Evolutionary conservation across 257 asterid genomes (phyloP).

Genomic region (Nicotiana sylvestris): DNA sequence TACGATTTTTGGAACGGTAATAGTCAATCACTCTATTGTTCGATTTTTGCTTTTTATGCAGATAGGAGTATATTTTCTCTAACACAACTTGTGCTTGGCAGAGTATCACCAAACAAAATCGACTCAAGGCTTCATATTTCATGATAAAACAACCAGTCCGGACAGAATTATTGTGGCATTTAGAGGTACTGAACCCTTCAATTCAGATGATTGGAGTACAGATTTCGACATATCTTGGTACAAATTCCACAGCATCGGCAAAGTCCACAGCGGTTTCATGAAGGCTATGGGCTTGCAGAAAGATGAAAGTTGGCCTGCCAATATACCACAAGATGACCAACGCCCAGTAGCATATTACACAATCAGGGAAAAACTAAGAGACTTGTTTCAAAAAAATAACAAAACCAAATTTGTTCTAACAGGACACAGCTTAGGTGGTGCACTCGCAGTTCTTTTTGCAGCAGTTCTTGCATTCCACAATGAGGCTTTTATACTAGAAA

Average conservation of each 20-base stretch:
- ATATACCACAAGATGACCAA: neutral
- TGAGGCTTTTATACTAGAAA: constrained; percentile 31
- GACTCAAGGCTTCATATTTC: constrained; percentile 50
- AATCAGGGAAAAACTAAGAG: constrained; percentile 29
- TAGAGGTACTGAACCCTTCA: constrained; percentile 50
- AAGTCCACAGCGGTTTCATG: constrained; percentile 56
- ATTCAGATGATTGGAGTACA: constrained; percentile 38
- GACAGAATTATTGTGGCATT: constrained; percentile 34
- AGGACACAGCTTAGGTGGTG: constrained; percentile 78
- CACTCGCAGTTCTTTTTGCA: constrained; percentile 49
- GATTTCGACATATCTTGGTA: constrained; percentile 53
- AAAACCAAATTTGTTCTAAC: constrained; percentile 37
- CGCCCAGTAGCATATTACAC: constrained; percentile 30
- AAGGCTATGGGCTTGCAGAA: constrained; percentile 53
- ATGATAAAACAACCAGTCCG: constrained; percentile 19
- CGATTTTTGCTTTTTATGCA: too few relatives aligned
- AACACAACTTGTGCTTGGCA: constrained; percentile 9
- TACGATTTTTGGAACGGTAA: constrained; percentile 41
- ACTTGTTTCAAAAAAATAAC: neutral
- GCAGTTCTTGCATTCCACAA: constrained; percentile 41
- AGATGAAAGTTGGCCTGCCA: constrained; percentile 28
- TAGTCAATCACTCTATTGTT: too few relatives aligned
- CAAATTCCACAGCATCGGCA: constrained; percentile 31
- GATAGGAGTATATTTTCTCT: too few relatives aligned
- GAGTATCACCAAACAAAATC: constrained; percentile 25